phyloP scores from a whole-genome alignment of 495 filamentous ascomycete species.

The Penicillium salamii region DNA sequence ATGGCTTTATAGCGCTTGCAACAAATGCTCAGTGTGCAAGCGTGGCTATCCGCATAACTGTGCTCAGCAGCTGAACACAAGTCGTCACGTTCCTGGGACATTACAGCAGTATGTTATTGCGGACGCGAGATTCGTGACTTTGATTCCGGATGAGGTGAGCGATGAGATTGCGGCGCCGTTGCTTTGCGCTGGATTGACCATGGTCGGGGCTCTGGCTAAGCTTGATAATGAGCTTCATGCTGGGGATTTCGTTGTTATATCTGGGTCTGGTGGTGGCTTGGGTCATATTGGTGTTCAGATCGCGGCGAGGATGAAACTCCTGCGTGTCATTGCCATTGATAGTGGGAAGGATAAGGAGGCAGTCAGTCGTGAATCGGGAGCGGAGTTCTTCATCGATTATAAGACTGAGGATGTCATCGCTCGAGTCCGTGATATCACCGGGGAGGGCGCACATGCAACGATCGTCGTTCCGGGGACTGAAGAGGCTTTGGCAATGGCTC shows the following conservation, averaged over 20 bases:
- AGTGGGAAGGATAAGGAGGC: slow-evolving; percentile 27
- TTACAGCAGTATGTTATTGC: slow-evolving; percentile 37
- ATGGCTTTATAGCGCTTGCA: slow-evolving; percentile 38
- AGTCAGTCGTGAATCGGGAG: slow-evolving; percentile 28
- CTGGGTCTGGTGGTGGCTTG: slow-evolving; percentile 34
- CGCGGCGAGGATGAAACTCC: slow-evolving; percentile 23
- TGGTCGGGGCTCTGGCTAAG: slow-evolving; percentile 24
- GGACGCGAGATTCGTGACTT: slow-evolving; percentile 26
- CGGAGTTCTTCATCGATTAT: slow-evolving; percentile 31
- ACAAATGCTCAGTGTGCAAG: slow-evolving; percentile 34
- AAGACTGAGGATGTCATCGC: slow-evolving; percentile 24
- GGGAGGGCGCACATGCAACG: slow-evolving; percentile 31
- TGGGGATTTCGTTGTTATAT: slow-evolving; percentile 33
- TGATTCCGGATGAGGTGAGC: slow-evolving; percentile 23
- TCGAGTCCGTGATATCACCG: slow-evolving; percentile 25
- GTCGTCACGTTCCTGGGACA: slow-evolving; percentile 35
- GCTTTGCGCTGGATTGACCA: slow-evolving; percentile 35
- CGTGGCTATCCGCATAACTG: slow-evolving; percentile 27
- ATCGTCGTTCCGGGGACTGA: slow-evolving; percentile 27
- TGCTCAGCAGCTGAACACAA: slow-evolving; percentile 32
- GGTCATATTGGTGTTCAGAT: slow-evolving; percentile 39
- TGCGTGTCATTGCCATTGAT: slow-evolving; percentile 35
- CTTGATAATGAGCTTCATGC: slow-evolving; percentile 20
- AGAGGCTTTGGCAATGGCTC: slow-evolving; percentile 24
- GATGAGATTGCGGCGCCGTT: slow-evolving; percentile 33